Conservation (phyloP, 2,329 filamentous ascomycete genomes). For the Arachnopeziza araneosa region DNA sequence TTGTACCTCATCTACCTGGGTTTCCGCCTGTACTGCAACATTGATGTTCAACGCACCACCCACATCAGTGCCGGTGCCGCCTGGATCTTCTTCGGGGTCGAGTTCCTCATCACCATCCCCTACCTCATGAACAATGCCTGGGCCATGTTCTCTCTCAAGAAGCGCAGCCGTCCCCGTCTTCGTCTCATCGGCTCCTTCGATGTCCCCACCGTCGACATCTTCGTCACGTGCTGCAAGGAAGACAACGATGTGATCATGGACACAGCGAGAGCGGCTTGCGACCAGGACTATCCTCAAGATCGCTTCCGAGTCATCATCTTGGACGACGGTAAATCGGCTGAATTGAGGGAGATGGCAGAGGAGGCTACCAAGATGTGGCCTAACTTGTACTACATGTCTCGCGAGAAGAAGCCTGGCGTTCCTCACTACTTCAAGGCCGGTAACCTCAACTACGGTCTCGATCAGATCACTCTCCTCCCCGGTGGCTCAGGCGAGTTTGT, state of each 20-base stretch:
- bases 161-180: conserved; percentile 45
- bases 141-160: conserved; percentile 32
- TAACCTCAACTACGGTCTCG: conserved; percentile 55
- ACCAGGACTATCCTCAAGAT: conserved; percentile 46
- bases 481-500: conserved; percentile 50
- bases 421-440: conserved; percentile 54
- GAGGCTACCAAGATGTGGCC: conserved; percentile 31
- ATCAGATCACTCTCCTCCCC: conserved; percentile 42
- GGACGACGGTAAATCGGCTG: conserved; percentile 44
- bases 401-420: conserved; percentile 40
- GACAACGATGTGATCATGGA: conserved; percentile 48
- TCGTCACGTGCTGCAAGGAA: conserved; percentile 52
- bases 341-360: conserved; percentile 33
- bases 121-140: conserved; percentile 13
- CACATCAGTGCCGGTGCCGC: conserved; percentile 40
- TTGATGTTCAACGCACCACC: conserved; percentile 40
- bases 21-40: conserved; percentile 46
- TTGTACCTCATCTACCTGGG: conserved; percentile 39
- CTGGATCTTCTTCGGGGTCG: conserved; percentile 51
- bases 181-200: neutral
- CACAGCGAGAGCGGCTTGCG: conserved; percentile 46
- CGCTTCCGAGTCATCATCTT: conserved; percentile 47
- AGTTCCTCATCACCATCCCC: conserved; percentile 39
- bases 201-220: conserved; percentile 47
- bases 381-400: conserved; percentile 48